A percentile compares a stretch with the other conserved stretches of the same genome.
These are phyloP conservation scores for Monosporascus ibericus DNA, from an alignment of 2,329 filamentous ascomycete genomes.

Conservation along the genomic window DNA sequence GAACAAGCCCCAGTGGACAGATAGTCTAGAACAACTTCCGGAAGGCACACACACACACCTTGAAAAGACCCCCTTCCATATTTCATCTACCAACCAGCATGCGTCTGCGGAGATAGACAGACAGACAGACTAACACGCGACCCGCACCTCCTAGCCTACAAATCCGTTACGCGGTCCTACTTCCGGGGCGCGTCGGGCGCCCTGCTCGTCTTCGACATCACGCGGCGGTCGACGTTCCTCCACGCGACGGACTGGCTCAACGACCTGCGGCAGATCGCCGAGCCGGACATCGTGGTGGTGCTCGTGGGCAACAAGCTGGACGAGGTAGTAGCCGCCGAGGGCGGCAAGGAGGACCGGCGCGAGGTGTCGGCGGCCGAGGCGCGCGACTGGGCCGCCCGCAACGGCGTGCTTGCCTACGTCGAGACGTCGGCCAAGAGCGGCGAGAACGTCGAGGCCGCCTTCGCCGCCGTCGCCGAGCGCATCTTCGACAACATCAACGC, in stretches of 20 bases:
- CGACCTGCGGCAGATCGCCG: conserved; percentile 89
- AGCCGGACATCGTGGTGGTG: conserved; percentile 90
- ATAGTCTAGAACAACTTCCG: not conserved
- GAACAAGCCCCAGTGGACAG: not conserved
- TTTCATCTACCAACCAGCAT: not conserved
- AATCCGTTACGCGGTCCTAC: conserved; percentile 89
- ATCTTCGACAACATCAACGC: conserved; percentile 97
- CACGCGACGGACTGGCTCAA: conserved; percentile 91
- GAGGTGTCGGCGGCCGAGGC: conserved; percentile 81
- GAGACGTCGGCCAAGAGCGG: conserved; percentile 96
- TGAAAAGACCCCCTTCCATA: not conserved
- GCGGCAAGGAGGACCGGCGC: conserved; percentile 52
- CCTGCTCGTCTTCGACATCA: conserved; percentile 92
- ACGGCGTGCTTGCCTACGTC: conserved; percentile 87
- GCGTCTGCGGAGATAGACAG: too few relatives aligned
- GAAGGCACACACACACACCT: not conserved
- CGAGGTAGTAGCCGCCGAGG: conserved; percentile 31
- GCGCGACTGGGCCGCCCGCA: conserved; percentile 78
- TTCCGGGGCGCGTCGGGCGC: conserved; percentile 70
- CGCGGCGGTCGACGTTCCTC: conserved; percentile 74
- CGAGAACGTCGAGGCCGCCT: conserved; percentile 88
- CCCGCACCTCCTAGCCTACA: conserved; percentile 48
- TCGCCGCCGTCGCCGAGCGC: conserved; percentile 86
- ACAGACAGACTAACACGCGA: not conserved
- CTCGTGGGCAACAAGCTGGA: conserved; percentile 90